Base-by-base conservation (phyloP, 2,329 filamentous ascomycete genomes). In the Diaporthe sp. region DNA sequence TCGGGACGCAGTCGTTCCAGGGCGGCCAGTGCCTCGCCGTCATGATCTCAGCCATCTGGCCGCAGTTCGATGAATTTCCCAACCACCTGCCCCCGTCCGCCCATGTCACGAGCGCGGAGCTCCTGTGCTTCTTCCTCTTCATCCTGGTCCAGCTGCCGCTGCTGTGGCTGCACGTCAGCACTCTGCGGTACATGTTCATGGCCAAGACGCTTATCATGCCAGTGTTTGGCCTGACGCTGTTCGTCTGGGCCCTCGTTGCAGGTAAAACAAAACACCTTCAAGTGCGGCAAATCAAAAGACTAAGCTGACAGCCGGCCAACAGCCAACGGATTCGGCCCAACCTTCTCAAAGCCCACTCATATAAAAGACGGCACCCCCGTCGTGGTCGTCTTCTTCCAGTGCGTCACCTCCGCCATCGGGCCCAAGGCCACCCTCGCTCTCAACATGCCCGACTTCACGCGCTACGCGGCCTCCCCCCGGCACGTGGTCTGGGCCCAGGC, bases 1-100 rank as follows among this genome's bases (percentile, higher is more conserved):
- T 93, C 72, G 91, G 91, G 0, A 92, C 94, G 62, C 91, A 93
- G 78, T 90, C 89, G 55, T 90, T 91, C 76, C 92, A 92, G 77
- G 92, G 92, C 0, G 91, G 88, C 0, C 89, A 89, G 62, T 84
- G 82, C 78, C 82, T 86, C 44, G 85, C 83, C 0, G 82, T 85
- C 74, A 86, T 88, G 79, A 79, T 88, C 39, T 81, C 80, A 4
- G 84, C 86, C 15, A 85, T 87, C 70, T 92, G 89, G 88, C 90
- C 91, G 0, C 88, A 86, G 13, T 92, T 90, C 77, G 81, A 86
- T 1, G 83, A 84, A 0, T 84, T 92, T 15, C 84, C 86, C 0
- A 92, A 92, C 78, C 82, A 84, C 37, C 85, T 92, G 6, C 86
- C 89, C 0, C 83, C 81, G 2, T 83, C 80, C 5, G 86, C 88